Evolutionary conservation across 441 rosid genomes (phyloP).

Genomic region (Geranium incanum): DNA sequence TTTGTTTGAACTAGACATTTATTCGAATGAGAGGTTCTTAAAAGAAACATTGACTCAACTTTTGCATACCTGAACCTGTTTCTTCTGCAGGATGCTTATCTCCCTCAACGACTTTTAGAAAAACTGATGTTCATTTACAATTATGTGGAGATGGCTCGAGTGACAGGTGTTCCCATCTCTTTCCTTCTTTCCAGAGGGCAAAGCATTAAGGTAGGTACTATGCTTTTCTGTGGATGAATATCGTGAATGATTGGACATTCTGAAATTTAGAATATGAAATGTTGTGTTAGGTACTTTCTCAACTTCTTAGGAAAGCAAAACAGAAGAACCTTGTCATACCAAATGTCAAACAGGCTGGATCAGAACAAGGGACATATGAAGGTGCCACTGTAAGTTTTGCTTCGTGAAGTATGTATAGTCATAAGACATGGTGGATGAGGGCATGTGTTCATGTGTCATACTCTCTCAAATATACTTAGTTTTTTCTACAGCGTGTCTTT

Average conservation of each 20-base stretch:
- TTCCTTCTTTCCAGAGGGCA: constrained; percentile 98
- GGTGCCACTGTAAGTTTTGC: constrained; percentile 88
- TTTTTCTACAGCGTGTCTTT: not conserved
- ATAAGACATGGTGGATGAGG: not conserved
- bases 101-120: constrained; percentile 94
- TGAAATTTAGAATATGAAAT: constrained; percentile 21
- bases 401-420: not conserved
- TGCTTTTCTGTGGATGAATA: constrained; percentile 19
- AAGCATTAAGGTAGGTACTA: constrained; percentile 70
- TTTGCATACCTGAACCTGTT: constrained; percentile 8
- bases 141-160: constrained; percentile 99
- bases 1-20: not conserved
- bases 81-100: constrained; percentile 86
- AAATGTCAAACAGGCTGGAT: constrained; percentile 78
- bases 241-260: constrained; percentile 15
- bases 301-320: constrained; percentile 91
- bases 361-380: constrained; percentile 91
- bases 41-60: not conserved
- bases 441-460: not conserved
- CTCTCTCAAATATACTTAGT: not conserved
- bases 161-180: constrained; percentile 91
- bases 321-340: constrained; percentile 80
- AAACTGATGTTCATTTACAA: constrained; percentile 88
- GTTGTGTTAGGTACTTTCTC: constrained; percentile 77
- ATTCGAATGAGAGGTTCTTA: not conserved